phyloP scores from a whole-genome alignment of 2,329 filamentous ascomycete genomes.

The Aspergillus candidus region DNA sequence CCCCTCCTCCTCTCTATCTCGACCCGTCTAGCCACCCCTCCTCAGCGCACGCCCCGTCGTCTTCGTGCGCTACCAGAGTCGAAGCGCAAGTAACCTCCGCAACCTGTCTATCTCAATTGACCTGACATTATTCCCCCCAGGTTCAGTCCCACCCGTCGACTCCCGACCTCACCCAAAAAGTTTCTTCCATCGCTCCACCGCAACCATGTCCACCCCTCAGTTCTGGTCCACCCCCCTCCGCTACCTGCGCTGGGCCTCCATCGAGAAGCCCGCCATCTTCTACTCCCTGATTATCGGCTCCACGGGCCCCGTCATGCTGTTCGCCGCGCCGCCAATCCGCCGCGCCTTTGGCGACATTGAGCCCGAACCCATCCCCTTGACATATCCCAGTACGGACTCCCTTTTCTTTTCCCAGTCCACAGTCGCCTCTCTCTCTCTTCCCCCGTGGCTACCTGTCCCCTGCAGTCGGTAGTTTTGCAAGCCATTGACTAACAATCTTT shows the following conservation, averaged over 20 bases:
- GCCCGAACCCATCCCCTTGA: slow-evolving; percentile 69
- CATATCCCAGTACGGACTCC: slow-evolving; percentile 75
- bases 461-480: neutral
- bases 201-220: slow-evolving; percentile 53
- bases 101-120: slow-evolving; percentile 4
- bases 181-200: slow-evolving; percentile 13
- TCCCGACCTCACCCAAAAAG: slow-evolving; percentile 15
- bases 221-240: slow-evolving; percentile 82
- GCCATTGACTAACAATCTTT: neutral
- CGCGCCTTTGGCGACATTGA: slow-evolving; percentile 66
- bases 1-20: slow-evolving; percentile 7
- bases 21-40: slow-evolving; percentile 7
- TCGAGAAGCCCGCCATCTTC: slow-evolving; percentile 87
- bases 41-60: neutral
- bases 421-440: neutral
- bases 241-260: slow-evolving; percentile 81
- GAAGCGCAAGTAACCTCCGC: neutral
- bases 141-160: neutral
- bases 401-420: neutral
- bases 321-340: slow-evolving; percentile 68
- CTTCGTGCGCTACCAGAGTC: neutral
- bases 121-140: neutral
- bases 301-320: slow-evolving; percentile 63
- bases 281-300: slow-evolving; percentile 72
- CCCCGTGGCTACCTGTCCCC: neutral